A percentile compares a stretch with the other conserved stretches of the same genome.
Evolutionary conservation across 805 yeast genomes (phyloP).

Genomic region (Diddensiella transvaalensis): DNA sequence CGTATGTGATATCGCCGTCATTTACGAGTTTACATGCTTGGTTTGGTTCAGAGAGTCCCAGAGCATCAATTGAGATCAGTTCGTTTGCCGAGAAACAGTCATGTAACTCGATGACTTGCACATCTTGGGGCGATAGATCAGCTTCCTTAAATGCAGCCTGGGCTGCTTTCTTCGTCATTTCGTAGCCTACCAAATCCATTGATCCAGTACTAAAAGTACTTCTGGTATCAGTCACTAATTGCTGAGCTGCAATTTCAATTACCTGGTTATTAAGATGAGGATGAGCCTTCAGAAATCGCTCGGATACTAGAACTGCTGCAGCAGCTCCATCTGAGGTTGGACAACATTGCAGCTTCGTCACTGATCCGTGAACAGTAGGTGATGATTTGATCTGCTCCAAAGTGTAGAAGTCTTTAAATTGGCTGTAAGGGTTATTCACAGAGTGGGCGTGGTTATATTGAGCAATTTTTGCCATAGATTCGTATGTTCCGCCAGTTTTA

Average conservation of each 20-base stretch:
- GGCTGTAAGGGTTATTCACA: constrained; percentile 27
- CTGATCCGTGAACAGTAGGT: constrained; percentile 21
- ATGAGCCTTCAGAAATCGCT: constrained; percentile 22
- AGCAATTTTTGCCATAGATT: constrained; percentile 23
- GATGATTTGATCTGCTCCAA: constrained; percentile 26
- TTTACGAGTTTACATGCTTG: constrained; percentile 24
- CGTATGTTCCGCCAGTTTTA: constrained; percentile 21
- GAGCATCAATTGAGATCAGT: constrained; percentile 24
- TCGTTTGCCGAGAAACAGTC: constrained; percentile 30
- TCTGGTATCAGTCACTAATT: constrained; percentile 24
- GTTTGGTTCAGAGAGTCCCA: constrained; percentile 25
- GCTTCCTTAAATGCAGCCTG: constrained; percentile 18
- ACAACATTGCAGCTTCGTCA: constrained; percentile 27
- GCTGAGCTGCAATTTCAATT: constrained; percentile 25
- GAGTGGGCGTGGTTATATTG: constrained; percentile 26
- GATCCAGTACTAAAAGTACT: constrained; percentile 21
- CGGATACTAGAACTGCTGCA: constrained; percentile 25
- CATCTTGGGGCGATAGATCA: constrained; percentile 22
- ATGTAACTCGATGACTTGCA: constrained; percentile 28
- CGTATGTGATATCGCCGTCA: constrained; percentile 25
- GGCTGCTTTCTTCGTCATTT: constrained; percentile 26
- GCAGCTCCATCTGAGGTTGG: constrained; percentile 31
- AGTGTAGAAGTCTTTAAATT: constrained; percentile 25
- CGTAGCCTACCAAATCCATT: constrained; percentile 23
- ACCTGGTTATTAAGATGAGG: constrained; percentile 24